A percentile compares a stretch with the other conserved stretches of the same genome.
These are phyloP conservation scores for Pluteus cervinus DNA, from an alignment of 768 basidiomycete genomes.

Conservation along the genomic window DNA sequence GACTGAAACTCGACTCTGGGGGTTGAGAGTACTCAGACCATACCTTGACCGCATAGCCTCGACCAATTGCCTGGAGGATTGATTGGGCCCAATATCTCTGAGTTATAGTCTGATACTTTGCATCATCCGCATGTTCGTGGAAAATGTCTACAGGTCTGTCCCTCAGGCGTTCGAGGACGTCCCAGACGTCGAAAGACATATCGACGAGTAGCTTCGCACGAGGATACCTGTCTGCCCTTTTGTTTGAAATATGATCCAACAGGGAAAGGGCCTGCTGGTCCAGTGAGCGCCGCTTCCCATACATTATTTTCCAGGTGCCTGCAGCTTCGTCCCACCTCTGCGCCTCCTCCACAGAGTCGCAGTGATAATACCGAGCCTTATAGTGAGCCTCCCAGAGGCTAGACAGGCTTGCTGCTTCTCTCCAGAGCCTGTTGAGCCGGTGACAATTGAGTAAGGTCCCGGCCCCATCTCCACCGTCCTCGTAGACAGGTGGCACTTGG, in stretches of 20 bases:
- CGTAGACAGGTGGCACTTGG: no score
- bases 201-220: constrained; percentile 32
- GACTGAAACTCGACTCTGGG: no score
- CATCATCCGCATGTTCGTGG: constrained; percentile 19
- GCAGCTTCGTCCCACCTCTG: constrained; percentile 20
- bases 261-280: constrained; percentile 35
- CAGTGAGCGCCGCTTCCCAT: constrained; percentile 34
- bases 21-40: no score
- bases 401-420: constrained; percentile 34
- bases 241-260: constrained; percentile 33
- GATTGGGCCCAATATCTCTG: constrained; percentile 45
- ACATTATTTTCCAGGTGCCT: constrained; percentile 42
- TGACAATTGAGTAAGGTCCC: constrained; percentile 35
- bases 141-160: no score
- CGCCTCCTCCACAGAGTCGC: constrained; percentile 28
- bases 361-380: constrained; percentile 38
- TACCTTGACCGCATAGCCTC: constrained; percentile 29
- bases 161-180: no score
- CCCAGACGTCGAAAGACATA: constrained; percentile 51
- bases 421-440: constrained; percentile 29
- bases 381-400: constrained; percentile 52
- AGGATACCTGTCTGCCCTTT: constrained; percentile 30
- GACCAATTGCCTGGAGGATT: constrained; percentile 37
- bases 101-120: constrained; percentile 26
- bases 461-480: no score